Evolutionary conservation across 225 moss, liverwort and hornwort genomes (phyloP), one percentile per base, ranked within the genome.

Genomic region (Lunularia cruciata): DNA sequence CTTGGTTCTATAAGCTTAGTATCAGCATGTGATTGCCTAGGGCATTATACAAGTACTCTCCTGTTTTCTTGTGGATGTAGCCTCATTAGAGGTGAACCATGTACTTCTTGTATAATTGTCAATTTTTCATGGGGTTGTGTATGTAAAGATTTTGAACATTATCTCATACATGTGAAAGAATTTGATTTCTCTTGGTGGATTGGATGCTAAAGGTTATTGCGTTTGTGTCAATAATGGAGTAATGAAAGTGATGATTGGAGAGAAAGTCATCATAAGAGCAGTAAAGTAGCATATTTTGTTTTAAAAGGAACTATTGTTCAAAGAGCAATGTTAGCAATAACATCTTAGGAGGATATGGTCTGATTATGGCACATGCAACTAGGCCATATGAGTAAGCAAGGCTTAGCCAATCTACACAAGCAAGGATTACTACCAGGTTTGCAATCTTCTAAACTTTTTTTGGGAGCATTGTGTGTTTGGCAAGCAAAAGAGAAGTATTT

Each of bases 391-490:
- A 46, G 64, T 13, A 26, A 43, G 64, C 20, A 65, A 27, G 39
- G 39, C 14, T 37, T 65, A 16, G n/a, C 64, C 8, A 46, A 6
- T 23, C n/a, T 65, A 13, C 40, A 43, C 34, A 35, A 11, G 20
- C 4, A 65, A 26, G 28, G 46, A n/a, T 38, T 46, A 22, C 28
- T 43, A 8, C 5, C 34, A 9, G 36, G 39, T 35, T 12, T 62
- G 61, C 9, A 25, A 25, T 12, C 18, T 8, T 32, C 4, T 18
- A 62, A 62, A 25, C 13, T 62, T 9, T 8, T 62, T 46, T 20
- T 65, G 43, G 42, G 64, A 42, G 64, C 43, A 43, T 46, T 65
- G 64, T 46, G 7, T 35, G 64, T 27, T 42, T 46, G 25, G 64
- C 6, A 65, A 65, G 42, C 43, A 43, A 22, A 43, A 43, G 25